Evolutionary conservation across 2,329 filamentous ascomycete species (phyloP).

Genomic region (Alternaria ventricosa): DNA sequence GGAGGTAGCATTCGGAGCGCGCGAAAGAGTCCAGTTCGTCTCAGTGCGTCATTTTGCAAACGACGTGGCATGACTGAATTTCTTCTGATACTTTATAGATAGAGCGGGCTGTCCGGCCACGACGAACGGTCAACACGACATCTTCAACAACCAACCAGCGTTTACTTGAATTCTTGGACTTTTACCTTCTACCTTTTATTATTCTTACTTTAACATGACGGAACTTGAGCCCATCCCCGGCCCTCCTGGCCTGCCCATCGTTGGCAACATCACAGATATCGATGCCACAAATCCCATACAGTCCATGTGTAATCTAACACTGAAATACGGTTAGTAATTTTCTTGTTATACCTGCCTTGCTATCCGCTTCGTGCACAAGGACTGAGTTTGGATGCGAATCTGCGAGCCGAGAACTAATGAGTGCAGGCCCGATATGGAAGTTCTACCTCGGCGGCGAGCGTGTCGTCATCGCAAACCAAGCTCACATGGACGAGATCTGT

Average conservation of each 20-base stretch:
- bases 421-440: constrained; percentile 43
- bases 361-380: neutral
- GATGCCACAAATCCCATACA: constrained; percentile 63
- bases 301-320: constrained; percentile 64
- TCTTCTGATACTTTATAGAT: constrained; percentile 5
- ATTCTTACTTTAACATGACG: constrained; percentile 9
- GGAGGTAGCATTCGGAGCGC: constrained; percentile 12
- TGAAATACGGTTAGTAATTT: constrained; percentile 65
- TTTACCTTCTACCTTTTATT: neutral
- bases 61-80: constrained; percentile 9
- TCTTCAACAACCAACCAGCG: neutral
- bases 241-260: constrained; percentile 67
- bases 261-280: constrained; percentile 71
- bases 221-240: constrained; percentile 62
- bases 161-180: neutral
- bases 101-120: neutral
- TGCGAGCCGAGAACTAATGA: constrained; percentile 3
- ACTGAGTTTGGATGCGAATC: neutral
- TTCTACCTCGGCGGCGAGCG: constrained; percentile 39
- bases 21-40: constrained; percentile 7
- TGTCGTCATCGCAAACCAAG: constrained; percentile 41
- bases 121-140: neutral
- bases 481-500: constrained; percentile 49
- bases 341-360: neutral
- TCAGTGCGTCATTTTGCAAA: constrained; percentile 19